These are phyloP conservation scores for Lumnitzera littorea DNA, from an alignment of 345 rosid genomes.

Conservation along the genomic window DNA sequence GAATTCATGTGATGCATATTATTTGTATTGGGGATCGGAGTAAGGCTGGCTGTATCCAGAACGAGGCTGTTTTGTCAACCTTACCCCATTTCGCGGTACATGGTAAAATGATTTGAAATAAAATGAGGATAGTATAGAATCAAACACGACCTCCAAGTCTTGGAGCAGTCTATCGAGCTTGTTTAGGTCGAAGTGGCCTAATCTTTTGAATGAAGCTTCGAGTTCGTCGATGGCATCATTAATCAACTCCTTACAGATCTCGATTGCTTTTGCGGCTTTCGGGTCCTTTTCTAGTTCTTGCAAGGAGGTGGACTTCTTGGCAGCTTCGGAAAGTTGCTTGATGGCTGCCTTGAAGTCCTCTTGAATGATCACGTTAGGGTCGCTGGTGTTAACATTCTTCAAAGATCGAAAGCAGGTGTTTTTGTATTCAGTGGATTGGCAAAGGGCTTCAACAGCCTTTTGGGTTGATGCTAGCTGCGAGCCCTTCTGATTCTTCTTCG, in stretches of 20 bases:
- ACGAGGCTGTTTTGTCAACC: too few species aligned
- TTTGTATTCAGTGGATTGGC: constrained; percentile 53
- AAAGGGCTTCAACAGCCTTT: constrained; percentile 55
- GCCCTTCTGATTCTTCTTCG: not conserved
- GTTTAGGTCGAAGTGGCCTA: constrained; percentile 27
- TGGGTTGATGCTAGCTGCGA: constrained; percentile 24
- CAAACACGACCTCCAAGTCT: constrained; percentile 24
- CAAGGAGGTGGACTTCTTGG: constrained; percentile 35
- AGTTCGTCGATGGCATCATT: constrained; percentile 45
- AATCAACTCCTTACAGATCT: constrained; percentile 56
- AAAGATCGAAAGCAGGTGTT: constrained; percentile 44
- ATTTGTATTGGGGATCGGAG: too few species aligned
- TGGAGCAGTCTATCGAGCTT: constrained; percentile 23
- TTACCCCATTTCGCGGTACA: too few species aligned
- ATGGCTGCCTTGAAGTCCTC: constrained; percentile 38
- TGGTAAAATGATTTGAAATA: too few species aligned
- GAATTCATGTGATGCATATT: too few species aligned
- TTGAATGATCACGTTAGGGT: constrained; percentile 52
- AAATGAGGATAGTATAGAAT: too few species aligned
- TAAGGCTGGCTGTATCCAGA: too few species aligned
- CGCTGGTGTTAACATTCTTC: constrained; percentile 29
- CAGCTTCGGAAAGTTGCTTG: constrained; percentile 29
- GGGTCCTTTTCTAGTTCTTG: constrained; percentile 45
- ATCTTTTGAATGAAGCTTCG: constrained; percentile 23
- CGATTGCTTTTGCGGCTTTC: constrained; percentile 39